phyloP scores from a whole-genome alignment of 768 basidiomycete genomes.

The Russula emetica region DNA sequence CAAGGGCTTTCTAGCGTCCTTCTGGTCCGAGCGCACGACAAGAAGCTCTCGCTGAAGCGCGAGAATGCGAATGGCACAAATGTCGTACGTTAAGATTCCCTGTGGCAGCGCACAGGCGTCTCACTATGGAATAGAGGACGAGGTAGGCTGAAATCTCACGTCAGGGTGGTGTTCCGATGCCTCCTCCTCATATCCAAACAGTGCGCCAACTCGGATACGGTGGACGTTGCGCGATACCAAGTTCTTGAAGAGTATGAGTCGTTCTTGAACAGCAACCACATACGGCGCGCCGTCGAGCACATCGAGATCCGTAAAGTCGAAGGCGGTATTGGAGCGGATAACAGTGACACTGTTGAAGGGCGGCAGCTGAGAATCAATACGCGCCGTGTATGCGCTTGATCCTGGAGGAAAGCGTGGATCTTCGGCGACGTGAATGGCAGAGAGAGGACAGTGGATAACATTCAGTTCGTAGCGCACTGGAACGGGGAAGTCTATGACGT shows the following conservation, averaged over 20 bases:
- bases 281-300: constrained; percentile 17
- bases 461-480: constrained; percentile 26
- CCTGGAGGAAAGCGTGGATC: constrained; percentile 26
- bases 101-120: constrained; percentile 19
- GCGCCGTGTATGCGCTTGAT: constrained; percentile 16
- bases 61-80: constrained; percentile 27
- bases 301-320: constrained; percentile 24
- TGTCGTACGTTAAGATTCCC: constrained; percentile 22
- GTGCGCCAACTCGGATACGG: constrained; percentile 19
- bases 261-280: constrained; percentile 16
- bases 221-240: constrained; percentile 13
- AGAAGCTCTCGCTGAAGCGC: constrained; percentile 25
- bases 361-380: constrained; percentile 5
- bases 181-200: constrained; percentile 24
- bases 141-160: constrained; percentile 17
- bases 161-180: constrained; percentile 17
- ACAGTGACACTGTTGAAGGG: constrained; percentile 20
- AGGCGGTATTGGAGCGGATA: constrained; percentile 21
- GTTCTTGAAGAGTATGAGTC: constrained; percentile 23
- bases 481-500: constrained; percentile 21
- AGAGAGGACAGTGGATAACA: constrained; percentile 23
- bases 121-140: constrained; percentile 8
- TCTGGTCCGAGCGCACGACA: constrained; percentile 23
- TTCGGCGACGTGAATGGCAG: constrained; percentile 21
- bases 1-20: constrained; percentile 13